phyloP scores from a whole-genome alignment of 148 eudicot species.

The Fagopyrum homotropicum region DNA sequence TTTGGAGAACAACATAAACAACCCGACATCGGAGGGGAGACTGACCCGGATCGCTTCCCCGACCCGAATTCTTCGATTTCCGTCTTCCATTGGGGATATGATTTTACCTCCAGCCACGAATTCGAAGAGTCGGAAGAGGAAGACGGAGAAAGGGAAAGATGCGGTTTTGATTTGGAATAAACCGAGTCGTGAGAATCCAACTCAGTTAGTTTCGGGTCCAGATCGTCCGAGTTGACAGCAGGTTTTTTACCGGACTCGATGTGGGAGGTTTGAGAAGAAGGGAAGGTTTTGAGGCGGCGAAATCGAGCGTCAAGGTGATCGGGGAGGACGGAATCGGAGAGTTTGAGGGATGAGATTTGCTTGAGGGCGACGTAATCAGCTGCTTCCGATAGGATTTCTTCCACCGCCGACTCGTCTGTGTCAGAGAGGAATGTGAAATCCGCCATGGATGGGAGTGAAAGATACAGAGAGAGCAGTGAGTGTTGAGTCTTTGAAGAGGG shows the following conservation, averaged over 20 bases:
- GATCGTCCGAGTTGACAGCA: conserved; percentile 5
- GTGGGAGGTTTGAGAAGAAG: conserved; percentile 10
- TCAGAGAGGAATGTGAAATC: conserved; percentile 46
- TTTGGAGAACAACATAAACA: conserved; percentile 85
- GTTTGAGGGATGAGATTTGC: conserved; percentile 69
- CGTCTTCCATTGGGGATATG: conserved; percentile 25
- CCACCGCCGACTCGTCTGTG: conserved; percentile 53
- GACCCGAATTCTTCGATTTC: conserved; percentile 18
- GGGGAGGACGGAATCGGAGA: conserved; percentile 64
- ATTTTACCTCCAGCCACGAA: conserved; percentile 25
- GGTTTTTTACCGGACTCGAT: conserved; percentile 12
- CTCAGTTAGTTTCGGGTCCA: background rate
- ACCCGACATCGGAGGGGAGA: conserved; percentile 43
- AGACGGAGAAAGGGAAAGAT: conserved; percentile 17
- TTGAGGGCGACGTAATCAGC: conserved; percentile 59
- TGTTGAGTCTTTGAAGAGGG: background rate
- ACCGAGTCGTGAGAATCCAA: background rate
- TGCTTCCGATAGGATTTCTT: conserved; percentile 63
- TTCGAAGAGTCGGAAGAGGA: conserved; percentile 28
- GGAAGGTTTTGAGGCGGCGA: conserved; percentile 68
- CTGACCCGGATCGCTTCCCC: conserved; percentile 9
- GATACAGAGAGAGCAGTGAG: background rate
- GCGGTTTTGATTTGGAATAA: background rate
- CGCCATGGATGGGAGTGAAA: conserved; percentile 29
- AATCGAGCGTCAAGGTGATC: conserved; percentile 67